phyloP scores from a whole-genome alignment of 495 filamentous ascomycete species.

The Aspergillus mulundensis region DNA sequence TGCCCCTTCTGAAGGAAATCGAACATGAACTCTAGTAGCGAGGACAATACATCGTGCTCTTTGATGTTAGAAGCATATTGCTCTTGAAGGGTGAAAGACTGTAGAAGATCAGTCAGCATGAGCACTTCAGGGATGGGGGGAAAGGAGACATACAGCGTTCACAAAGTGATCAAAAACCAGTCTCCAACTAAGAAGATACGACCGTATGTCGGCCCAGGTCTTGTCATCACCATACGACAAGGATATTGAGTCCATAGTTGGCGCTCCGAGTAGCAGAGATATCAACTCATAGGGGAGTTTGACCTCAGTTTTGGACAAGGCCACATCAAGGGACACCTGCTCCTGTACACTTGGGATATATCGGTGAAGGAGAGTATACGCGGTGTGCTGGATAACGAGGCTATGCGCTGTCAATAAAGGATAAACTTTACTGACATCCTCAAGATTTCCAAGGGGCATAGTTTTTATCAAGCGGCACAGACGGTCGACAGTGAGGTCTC shows the following conservation, averaged over 20 bases:
- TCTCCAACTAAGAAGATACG: slow-evolving; percentile 89
- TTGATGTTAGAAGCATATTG: slow-evolving; percentile 76
- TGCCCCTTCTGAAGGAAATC: slow-evolving; percentile 73
- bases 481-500: slow-evolving; percentile 66
- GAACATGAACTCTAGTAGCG: slow-evolving; percentile 72
- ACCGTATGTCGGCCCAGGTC: slow-evolving; percentile 47
- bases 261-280: slow-evolving; percentile 57
- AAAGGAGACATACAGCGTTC: slow-evolving; percentile 52
- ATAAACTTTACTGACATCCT: slow-evolving; percentile 60
- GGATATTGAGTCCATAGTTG: slow-evolving; percentile 48
- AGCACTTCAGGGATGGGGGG: neutral
- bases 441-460: slow-evolving; percentile 51
- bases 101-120: slow-evolving; percentile 19
- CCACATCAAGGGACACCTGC: slow-evolving; percentile 75
- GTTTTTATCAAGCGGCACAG: slow-evolving; percentile 59
- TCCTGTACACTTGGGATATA: slow-evolving; percentile 74
- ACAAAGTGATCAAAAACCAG: slow-evolving; percentile 84
- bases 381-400: slow-evolving; percentile 67
- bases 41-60: slow-evolving; percentile 61
- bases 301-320: slow-evolving; percentile 67
- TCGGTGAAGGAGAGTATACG: slow-evolving; percentile 75
- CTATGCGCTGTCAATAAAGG: slow-evolving; percentile 73
- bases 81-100: slow-evolving; percentile 72
- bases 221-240: slow-evolving; percentile 33
- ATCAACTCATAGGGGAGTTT: slow-evolving; percentile 66